These are phyloP conservation scores for Gymnopilus junonius DNA, from an alignment of 768 basidiomycete genomes.

Conservation along the genomic window DNA sequence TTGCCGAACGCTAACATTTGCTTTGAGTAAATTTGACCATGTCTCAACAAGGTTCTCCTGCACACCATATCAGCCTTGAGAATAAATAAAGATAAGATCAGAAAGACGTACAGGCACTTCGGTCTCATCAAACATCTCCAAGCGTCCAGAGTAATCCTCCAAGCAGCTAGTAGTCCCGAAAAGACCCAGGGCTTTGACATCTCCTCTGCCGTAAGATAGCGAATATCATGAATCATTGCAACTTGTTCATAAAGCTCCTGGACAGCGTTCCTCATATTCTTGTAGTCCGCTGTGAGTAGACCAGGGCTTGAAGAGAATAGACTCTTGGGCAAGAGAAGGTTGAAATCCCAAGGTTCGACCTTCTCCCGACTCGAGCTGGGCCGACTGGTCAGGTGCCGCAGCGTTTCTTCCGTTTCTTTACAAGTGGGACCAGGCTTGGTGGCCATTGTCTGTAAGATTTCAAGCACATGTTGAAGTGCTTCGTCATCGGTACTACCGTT, in stretches of 20 bases:
- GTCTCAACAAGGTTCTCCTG: conserved; percentile 53
- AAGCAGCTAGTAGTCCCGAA: conserved; percentile 53
- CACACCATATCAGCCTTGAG: neutral
- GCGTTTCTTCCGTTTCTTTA: conserved; percentile 57
- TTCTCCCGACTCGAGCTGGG: conserved; percentile 15
- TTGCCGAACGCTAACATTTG: conserved; percentile 49
- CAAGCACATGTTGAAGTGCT: conserved; percentile 48
- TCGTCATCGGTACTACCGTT: conserved; percentile 35
- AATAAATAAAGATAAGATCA: conserved; percentile 7
- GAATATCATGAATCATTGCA: conserved; percentile 55
- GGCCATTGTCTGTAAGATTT: conserved; percentile 60
- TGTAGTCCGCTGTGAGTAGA: conserved; percentile 28
- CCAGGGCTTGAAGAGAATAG: conserved; percentile 29
- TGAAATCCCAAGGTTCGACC: conserved; percentile 45
- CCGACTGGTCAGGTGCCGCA: conserved; percentile 42
- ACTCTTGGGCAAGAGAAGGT: conserved; percentile 24
- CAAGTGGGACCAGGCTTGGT: conserved; percentile 54
- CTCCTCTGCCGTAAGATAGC: conserved; percentile 62
- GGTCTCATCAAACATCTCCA: conserved; percentile 50
- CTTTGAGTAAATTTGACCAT: conserved; percentile 62
- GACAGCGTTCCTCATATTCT: conserved; percentile 48
- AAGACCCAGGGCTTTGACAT: conserved; percentile 57
- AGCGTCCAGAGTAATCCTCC: conserved; percentile 48
- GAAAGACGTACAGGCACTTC: conserved; percentile 53
- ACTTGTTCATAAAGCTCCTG: conserved; percentile 58